Percentiles rank a stretch among this genome's conserved stretches.
Evolutionary conservation across 768 basidiomycete genomes (phyloP).

Genomic region (Russula compacta): DNA sequence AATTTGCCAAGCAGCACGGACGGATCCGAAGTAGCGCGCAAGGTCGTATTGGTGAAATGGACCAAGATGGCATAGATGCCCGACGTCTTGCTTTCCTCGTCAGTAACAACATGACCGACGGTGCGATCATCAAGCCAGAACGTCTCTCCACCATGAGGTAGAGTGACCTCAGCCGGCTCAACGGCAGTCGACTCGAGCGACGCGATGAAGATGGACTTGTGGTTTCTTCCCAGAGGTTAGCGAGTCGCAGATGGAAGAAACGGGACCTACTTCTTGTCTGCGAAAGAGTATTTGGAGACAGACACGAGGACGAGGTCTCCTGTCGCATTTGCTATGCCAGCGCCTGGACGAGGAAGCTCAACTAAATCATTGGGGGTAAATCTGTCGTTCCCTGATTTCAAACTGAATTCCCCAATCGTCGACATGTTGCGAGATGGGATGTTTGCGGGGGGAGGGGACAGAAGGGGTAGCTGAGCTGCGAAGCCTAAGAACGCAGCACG

Average conservation of each 20-base stretch:
- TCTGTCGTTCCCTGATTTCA: constrained; percentile 49
- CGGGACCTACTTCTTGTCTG: constrained; percentile 57
- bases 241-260: not conserved
- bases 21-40: constrained; percentile 30
- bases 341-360: constrained; percentile 55
- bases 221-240: constrained; percentile 39
- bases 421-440: constrained; percentile 24
- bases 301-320: constrained; percentile 64
- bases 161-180: constrained; percentile 46
- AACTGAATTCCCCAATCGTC: constrained; percentile 35
- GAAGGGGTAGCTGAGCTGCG: constrained; percentile 44
- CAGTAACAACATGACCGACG: constrained; percentile 57
- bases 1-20: constrained; percentile 50
- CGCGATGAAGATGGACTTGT: constrained; percentile 56
- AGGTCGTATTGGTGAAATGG: constrained; percentile 31
- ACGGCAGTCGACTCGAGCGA: constrained; percentile 41
- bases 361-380: constrained; percentile 69
- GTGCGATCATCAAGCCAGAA: constrained; percentile 74
- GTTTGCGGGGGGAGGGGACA: constrained; percentile 16
- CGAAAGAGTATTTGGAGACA: constrained; percentile 59
- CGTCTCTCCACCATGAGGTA: constrained; percentile 59
- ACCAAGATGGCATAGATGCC: constrained; percentile 55
- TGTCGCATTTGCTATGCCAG: constrained; percentile 52
- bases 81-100: constrained; percentile 40
- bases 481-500: constrained; percentile 43